These are phyloP conservation scores for Fusarium torulosum DNA, from an alignment of 2,329 filamentous ascomycete species.

Conservation along the genomic window DNA sequence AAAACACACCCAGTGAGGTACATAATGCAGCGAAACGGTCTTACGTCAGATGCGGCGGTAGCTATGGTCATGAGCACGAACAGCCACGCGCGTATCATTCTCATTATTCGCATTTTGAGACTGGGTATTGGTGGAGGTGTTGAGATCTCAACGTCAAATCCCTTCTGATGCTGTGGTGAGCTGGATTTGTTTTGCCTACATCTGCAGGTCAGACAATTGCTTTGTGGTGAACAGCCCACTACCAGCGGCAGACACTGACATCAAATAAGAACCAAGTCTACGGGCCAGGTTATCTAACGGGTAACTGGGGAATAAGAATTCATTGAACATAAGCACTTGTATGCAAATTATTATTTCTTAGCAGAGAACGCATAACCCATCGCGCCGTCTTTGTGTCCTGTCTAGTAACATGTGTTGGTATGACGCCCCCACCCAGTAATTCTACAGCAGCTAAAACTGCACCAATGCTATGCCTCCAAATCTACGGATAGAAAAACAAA, in stretches of 20 bases:
- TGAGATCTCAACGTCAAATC: neutral
- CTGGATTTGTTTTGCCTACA: neutral
- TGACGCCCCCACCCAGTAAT: neutral
- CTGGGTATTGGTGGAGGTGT: neutral
- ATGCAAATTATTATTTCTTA: neutral
- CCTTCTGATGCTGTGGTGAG: neutral
- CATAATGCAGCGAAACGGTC: constrained; percentile 56
- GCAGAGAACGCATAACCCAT: neutral
- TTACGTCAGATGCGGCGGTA: neutral
- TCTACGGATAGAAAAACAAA: neutral
- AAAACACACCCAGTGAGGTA: constrained; percentile 62
- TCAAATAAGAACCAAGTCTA: neutral
- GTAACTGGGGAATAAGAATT: too few relatives aligned
- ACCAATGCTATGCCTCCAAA: neutral
- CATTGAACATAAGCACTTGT: neutral
- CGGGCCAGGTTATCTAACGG: neutral
- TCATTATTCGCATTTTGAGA: constrained; percentile 4
- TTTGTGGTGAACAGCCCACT: neutral
- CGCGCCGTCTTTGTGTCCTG: constrained; percentile 25
- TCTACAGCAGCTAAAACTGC: constrained; percentile 24
- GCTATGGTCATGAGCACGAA: constrained; percentile 2
- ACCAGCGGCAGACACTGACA: neutral
- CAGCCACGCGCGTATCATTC: neutral
- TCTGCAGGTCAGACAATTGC: constrained; percentile 7
- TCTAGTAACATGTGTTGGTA: constrained; percentile 23